A percentile compares a stretch with the other conserved stretches of the same genome.
phyloP scores from a whole-genome alignment of 345 rosid species.

The Populus pruinosa region DNA sequence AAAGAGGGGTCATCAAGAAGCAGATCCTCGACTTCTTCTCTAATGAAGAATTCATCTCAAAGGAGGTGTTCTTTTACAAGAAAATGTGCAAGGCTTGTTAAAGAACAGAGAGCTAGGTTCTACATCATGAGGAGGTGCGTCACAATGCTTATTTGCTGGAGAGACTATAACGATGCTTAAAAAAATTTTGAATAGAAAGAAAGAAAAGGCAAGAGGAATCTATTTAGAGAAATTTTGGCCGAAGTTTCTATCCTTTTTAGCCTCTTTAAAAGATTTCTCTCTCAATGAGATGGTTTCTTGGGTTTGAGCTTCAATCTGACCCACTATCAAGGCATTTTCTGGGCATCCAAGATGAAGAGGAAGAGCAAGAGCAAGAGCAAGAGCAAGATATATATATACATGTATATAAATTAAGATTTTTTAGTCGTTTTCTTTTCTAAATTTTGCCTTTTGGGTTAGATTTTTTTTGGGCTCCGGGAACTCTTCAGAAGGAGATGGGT shows the following conservation, averaged over 20 bases:
- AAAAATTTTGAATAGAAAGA: neutral
- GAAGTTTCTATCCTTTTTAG: neutral
- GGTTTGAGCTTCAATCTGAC: neutral
- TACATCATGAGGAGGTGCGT: slow-evolving; percentile 93
- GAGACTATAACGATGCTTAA: slow-evolving; percentile 73
- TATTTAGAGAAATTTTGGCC: neutral
- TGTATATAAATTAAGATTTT: slow-evolving; percentile 43
- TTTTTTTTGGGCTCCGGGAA: slow-evolving; percentile 15
- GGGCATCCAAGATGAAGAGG: slow-evolving; percentile 29
- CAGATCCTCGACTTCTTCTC: slow-evolving; percentile 38
- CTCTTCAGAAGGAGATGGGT: slow-evolving; percentile 23
- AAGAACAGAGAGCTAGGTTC: slow-evolving; percentile 90
- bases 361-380: slow-evolving; percentile 20
- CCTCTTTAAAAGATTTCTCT: slow-evolving; percentile 1
- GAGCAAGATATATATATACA: slow-evolving; percentile 7
- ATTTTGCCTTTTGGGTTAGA: slow-evolving; percentile 13
- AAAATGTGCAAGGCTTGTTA: slow-evolving; percentile 75
- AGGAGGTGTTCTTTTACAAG: slow-evolving; percentile 65
- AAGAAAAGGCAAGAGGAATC: neutral
- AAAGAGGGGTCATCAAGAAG: slow-evolving; percentile 50
- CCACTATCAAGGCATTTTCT: slow-evolving; percentile 10
- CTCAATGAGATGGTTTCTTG: slow-evolving; percentile 22
- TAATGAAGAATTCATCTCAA: slow-evolving; percentile 34
- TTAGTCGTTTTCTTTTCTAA: slow-evolving; percentile 3
- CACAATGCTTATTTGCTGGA: slow-evolving; percentile 93